Evolutionary conservation across 2,329 filamentous ascomycete genomes (phyloP).

Genomic region (Mycosphaerella sp.): DNA sequence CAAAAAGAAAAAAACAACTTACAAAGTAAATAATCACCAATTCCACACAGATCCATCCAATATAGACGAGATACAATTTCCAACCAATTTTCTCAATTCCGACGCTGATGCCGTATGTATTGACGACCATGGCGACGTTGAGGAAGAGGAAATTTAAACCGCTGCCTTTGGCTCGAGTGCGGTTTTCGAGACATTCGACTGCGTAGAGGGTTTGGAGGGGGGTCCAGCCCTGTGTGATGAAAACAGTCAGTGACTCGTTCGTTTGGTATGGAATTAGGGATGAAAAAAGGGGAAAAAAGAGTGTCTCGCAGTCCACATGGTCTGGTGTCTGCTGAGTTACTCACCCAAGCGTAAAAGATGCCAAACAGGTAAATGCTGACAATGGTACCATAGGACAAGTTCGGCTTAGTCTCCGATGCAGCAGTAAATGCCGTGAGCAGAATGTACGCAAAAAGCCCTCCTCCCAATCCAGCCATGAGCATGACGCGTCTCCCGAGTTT

Average conservation of each 20-base stretch:
- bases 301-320: not conserved
- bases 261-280: not conserved
- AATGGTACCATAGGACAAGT: slow-evolving; percentile 34
- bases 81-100: slow-evolving; percentile 25
- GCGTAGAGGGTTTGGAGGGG: slow-evolving; percentile 37
- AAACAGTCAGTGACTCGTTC: too few relatives aligned
- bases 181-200: slow-evolving; percentile 37
- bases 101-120: slow-evolving; percentile 29
- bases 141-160: slow-evolving; percentile 37
- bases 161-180: slow-evolving; percentile 34
- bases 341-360: slow-evolving; percentile 35
- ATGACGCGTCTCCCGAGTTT: slow-evolving; percentile 29
- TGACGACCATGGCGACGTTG: slow-evolving; percentile 41
- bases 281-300: not conserved
- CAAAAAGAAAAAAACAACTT: not conserved
- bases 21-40: slow-evolving; percentile 27
- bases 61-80: slow-evolving; percentile 26
- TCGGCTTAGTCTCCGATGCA: slow-evolving; percentile 19
- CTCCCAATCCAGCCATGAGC: slow-evolving; percentile 35
- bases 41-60: slow-evolving; percentile 31
- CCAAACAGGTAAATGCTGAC: slow-evolving; percentile 39
- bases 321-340: not conserved
- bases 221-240: slow-evolving; percentile 34
- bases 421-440: slow-evolving; percentile 35
- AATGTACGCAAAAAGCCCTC: slow-evolving; percentile 33